Base-by-base conservation (phyloP, 2,329 filamentous ascomycete species). In the Cladobotryum protrusum region DNA sequence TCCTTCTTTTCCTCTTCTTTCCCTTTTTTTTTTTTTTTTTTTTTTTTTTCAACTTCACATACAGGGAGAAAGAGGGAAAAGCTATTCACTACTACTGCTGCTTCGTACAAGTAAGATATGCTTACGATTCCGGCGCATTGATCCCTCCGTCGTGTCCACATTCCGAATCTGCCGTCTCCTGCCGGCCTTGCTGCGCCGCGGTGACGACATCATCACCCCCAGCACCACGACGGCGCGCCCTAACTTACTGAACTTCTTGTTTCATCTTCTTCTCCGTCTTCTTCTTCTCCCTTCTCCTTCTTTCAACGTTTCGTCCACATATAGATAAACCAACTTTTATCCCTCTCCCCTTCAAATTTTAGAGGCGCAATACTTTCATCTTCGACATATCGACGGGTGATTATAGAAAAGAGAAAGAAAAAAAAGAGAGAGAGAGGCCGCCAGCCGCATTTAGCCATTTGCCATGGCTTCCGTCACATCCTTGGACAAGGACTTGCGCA, bases 401-500 rank as follows among this genome's bases (percentile, higher is more conserved):
- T n/a, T n/a, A n/a, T n/a, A n/a, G 24, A 8, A 29, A 29, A 29
- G 6, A 29, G 20, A 24, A 24, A 29, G 24, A 8, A 29, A 7
- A 7, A 24, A 7, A 24, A 24, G 20, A 29, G 11, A 29, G 6
- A 29, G 11, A 29, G 24, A 29, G 6, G 24, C 24, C 24, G 11
- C 24, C 24, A 6, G 11, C 24, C 24, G 24, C 11, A 29, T 29
- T 29, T 6, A 29, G 24, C 24, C 11, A 4, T 15, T 13, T 43
- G 64, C 48, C 55, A 97, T 97, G 92, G 91, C 92, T 60, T 96
- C 92, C 36, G 92, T 97, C 32, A 81, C 89, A 56, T 96, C 89
- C 56, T 76, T 99, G 54, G 93, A 97, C 72, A 92, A 92, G 70
- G 93, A 99, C 75, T 79, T 99, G 82, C 88, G 89, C 77, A 90